Base-by-base conservation (phyloP, 768 basidiomycete genomes). In the Tephrocybe rancida region DNA sequence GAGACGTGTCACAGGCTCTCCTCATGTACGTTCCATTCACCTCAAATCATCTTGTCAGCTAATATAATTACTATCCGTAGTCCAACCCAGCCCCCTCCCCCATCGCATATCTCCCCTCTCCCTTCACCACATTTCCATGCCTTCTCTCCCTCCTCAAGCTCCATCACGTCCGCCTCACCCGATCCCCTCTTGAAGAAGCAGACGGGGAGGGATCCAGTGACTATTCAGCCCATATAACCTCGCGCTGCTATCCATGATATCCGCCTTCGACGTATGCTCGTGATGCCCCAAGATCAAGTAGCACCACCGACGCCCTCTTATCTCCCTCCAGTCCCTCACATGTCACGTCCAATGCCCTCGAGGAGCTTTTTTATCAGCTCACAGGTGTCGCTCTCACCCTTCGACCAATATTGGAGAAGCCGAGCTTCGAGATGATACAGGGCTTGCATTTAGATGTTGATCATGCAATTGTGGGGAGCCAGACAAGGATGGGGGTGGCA, bases 401-500 rank as follows among this genome's bases (percentile, higher is more conserved):
- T 11, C 85, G 86, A 59, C 77, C 87, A 0, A 80, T 90, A 19
- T 67, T 90, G 37, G 88, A 88, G 69, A 85, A 86, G 59, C 88
- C 88, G 9, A 82, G 83, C 0, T 66, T 87, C 41, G 82, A 83
- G 21, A 88, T 88, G 21, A 84, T 90, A 26, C 89, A 90, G 67
- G 71, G 81, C 6, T 68, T 90, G 16, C 85, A 87, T 66, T 63
- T 90, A n/a, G 57, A 74, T 86, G 70, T 86, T 8, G 89, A 87
- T 63, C 84, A 84, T 50, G 83, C 81, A 16, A 83, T 89, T 64
- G 61, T 81, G 16, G 74, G 72, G 50, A 77, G 75, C 48, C 85
- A 89, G 64, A 83, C 83, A 3, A 85, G 82, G 54, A 88, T 83
- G 85, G 86, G 87, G 70, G 81, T 82, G 70, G 83, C 86, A n/a